These are phyloP conservation scores for Cladorrhinum sp. DNA, from an alignment of 2,329 filamentous ascomycete species.

Conservation along the genomic window DNA sequence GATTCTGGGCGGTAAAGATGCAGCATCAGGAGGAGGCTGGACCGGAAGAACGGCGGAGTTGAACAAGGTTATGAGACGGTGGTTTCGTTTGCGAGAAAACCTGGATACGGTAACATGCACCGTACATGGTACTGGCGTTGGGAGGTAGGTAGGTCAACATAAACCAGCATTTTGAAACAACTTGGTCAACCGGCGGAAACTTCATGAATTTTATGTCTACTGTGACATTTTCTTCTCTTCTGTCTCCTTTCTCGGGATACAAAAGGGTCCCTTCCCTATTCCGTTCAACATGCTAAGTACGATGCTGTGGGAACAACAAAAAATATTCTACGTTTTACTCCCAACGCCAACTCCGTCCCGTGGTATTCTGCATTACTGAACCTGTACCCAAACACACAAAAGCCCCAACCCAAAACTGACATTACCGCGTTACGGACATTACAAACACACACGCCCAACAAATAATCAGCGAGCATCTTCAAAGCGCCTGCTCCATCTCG, in stretches of 20 bases:
- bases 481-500: conserved; percentile 92
- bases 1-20: conserved; percentile 15
- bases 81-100: conserved; percentile 54
- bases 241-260: no score
- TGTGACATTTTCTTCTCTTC: no score
- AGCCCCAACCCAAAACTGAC: conserved; percentile 19
- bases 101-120: no score
- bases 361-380: conserved; percentile 33
- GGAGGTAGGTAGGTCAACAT: background rate
- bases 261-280: background rate
- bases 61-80: conserved; percentile 57
- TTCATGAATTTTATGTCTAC: no score
- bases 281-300: conserved; percentile 11
- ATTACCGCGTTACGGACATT: conserved; percentile 31
- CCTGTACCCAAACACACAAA: conserved; percentile 6
- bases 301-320: conserved; percentile 11
- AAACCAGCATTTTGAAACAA: background rate
- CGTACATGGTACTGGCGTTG: no score
- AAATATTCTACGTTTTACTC: conserved; percentile 20
- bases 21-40: conserved; percentile 46
- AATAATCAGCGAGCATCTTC: conserved; percentile 14
- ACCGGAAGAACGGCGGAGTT: conserved; percentile 58
- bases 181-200: no score
- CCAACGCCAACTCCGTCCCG: conserved; percentile 23
- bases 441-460: conserved; percentile 17